phyloP scores from a whole-genome alignment of 202 grass and related monocot species.

The Setaria italica region DNA sequence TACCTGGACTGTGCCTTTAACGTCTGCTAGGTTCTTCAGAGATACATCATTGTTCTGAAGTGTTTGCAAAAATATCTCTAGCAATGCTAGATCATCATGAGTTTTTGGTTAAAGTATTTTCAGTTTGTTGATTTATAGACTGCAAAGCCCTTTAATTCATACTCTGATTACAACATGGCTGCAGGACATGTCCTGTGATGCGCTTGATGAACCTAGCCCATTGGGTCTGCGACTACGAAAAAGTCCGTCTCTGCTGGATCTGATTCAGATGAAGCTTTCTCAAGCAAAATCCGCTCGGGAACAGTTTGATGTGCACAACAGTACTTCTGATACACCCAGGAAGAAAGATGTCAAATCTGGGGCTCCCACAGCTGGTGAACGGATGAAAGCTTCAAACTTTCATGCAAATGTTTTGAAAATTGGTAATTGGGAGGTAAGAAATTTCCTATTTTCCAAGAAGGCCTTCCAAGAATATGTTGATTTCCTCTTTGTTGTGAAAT shows the following conservation, averaged over 20 bases:
- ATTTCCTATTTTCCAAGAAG: not conserved
- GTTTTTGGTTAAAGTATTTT: not conserved
- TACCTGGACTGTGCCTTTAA: not conserved
- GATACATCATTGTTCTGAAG: not conserved
- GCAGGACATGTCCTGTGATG: slow-evolving; percentile 66
- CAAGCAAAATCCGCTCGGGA: slow-evolving; percentile 40
- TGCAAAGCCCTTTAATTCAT: not conserved
- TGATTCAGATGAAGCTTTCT: slow-evolving; percentile 84
- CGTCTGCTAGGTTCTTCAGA: slow-evolving; percentile 13
- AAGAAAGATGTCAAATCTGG: slow-evolving; percentile 62
- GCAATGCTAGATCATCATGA: not conserved
- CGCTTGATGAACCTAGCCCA: slow-evolving; percentile 80
- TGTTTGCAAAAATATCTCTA: not conserved
- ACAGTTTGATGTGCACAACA: slow-evolving; percentile 7
- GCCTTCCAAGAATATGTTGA: not conserved
- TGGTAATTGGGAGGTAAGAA: slow-evolving; percentile 88
- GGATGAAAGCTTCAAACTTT: slow-evolving; percentile 93
- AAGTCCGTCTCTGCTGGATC: slow-evolving; percentile 80
- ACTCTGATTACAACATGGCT: slow-evolving; percentile 31
- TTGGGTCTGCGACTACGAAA: slow-evolving; percentile 84
- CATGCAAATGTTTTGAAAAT: slow-evolving; percentile 76
- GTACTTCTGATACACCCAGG: slow-evolving; percentile 48
- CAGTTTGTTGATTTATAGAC: slow-evolving; percentile 3
- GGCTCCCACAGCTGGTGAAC: slow-evolving; percentile 46
- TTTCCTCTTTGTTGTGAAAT: slow-evolving; percentile 4